Conservation (phyloP, 306 rosid genomes). For the Neltuma alba region DNA sequence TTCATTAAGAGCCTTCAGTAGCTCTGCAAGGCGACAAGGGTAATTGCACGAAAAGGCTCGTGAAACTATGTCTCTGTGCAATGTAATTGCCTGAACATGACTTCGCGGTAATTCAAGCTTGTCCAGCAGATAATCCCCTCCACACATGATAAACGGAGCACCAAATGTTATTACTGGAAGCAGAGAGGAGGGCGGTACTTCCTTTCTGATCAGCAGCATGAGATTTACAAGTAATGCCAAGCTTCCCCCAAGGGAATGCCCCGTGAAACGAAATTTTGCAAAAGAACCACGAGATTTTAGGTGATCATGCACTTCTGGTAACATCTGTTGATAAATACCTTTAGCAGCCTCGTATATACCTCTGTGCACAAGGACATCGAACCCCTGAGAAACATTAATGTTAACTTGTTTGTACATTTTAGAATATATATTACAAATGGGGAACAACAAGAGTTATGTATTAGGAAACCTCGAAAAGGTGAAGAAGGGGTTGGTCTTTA, state of each 20-base stretch:
- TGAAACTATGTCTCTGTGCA: conserved; percentile 97
- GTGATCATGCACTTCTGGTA: conserved; percentile 78
- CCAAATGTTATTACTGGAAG: conserved; percentile 96
- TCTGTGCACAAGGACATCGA: conserved; percentile 85
- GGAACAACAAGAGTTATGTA: not conserved
- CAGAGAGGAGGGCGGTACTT: conserved; percentile 72
- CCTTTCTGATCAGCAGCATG: conserved; percentile 76
- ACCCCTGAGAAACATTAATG: conserved; percentile 43
- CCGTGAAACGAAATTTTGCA: conserved; percentile 81
- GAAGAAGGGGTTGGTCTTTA: not conserved
- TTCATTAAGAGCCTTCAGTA: conserved; percentile 82
- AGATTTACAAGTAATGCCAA: conserved; percentile 82
- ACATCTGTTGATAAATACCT: conserved; percentile 86
- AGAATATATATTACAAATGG: not conserved
- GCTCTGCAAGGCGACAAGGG: conserved; percentile 74
- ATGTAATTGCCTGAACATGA: conserved; percentile 75
- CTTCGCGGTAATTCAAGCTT: conserved; percentile 71
- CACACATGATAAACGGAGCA: conserved; percentile 90
- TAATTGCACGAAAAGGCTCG: conserved; percentile 95
- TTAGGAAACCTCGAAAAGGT: not conserved
- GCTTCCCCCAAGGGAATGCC: conserved; percentile 99
- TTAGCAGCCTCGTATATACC: conserved; percentile 98
- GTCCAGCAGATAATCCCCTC: conserved; percentile 76
- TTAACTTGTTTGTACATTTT: not conserved
- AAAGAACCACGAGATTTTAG: conserved; percentile 63